These are phyloP conservation scores for Myrica gale DNA, from an alignment of 306 rosid genomes.

Conservation along the genomic window DNA sequence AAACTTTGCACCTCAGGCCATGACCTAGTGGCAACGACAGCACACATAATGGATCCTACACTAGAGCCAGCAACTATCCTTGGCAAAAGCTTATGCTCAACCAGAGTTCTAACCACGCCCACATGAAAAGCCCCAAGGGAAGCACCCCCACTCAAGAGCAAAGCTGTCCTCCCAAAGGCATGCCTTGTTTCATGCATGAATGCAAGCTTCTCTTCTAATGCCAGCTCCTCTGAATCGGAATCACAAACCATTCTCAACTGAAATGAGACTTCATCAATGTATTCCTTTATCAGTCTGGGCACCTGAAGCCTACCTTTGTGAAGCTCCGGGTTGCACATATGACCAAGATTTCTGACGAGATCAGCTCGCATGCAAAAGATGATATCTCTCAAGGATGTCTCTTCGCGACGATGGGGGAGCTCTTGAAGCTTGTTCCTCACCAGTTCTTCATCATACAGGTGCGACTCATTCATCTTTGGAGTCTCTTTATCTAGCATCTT, in stretches of 20 bases:
- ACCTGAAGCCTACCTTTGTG: slow-evolving; percentile 91
- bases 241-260: slow-evolving; percentile 92
- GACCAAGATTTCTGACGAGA: slow-evolving; percentile 85
- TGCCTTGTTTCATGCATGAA: slow-evolving; percentile 96
- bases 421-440: slow-evolving; percentile 86
- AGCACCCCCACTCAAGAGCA: slow-evolving; percentile 96
- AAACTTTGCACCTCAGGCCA: slow-evolving; percentile 98
- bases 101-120: slow-evolving; percentile 83
- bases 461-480: slow-evolving; percentile 77
- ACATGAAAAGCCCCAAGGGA: slow-evolving; percentile 92
- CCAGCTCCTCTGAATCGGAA: slow-evolving; percentile 77
- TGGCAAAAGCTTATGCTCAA: slow-evolving; percentile 86
- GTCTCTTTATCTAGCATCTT: slow-evolving; percentile 95
- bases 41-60: slow-evolving; percentile 92
- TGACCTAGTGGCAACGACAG: slow-evolving; percentile 90
- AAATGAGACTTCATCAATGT: slow-evolving; percentile 78
- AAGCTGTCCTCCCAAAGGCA: slow-evolving; percentile 94
- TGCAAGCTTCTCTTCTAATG: slow-evolving; percentile 83
- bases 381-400: slow-evolving; percentile 78
- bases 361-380: slow-evolving; percentile 93
- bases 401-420: slow-evolving; percentile 77
- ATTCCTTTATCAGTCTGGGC: slow-evolving; percentile 82
- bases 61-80: slow-evolving; percentile 97
- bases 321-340: slow-evolving; percentile 90
- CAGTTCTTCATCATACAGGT: slow-evolving; percentile 77